phyloP scores from a whole-genome alignment of 768 basidiomycete genomes.

The Candolleomyces eurysporus region DNA sequence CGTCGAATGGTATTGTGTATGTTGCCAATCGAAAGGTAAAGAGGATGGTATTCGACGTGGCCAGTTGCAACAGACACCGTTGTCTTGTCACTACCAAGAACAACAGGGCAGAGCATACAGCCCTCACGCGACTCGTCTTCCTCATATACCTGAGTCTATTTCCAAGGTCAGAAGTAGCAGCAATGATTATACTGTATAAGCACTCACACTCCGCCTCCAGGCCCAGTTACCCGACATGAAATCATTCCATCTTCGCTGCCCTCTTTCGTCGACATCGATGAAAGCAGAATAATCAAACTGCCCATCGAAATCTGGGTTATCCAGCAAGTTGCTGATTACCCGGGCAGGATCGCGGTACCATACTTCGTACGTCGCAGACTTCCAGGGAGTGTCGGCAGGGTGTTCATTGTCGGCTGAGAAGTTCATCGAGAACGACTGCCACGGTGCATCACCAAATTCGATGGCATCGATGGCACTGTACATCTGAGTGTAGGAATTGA shows the following conservation, averaged over 20 bases:
- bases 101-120: slow-evolving; percentile 27
- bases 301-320: slow-evolving; percentile 30
- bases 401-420: slow-evolving; percentile 16
- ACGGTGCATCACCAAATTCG: slow-evolving; percentile 31
- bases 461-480: slow-evolving; percentile 33
- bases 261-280: slow-evolving; percentile 18
- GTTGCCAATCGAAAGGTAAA: slow-evolving; percentile 32
- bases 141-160: slow-evolving; percentile 15
- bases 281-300: slow-evolving; percentile 30
- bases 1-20: slow-evolving; percentile 28
- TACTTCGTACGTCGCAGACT: neutral
- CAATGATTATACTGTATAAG: too few relatives aligned
- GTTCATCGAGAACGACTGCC: slow-evolving; percentile 29
- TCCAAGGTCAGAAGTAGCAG: too few relatives aligned
- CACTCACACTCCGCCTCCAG: slow-evolving; percentile 35
- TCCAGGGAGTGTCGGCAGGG: neutral
- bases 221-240: slow-evolving; percentile 40
- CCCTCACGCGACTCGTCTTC: slow-evolving; percentile 20
- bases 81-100: slow-evolving; percentile 37
- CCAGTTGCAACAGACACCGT: slow-evolving; percentile 34
- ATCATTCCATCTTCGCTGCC: slow-evolving; percentile 22
- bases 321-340: slow-evolving; percentile 23
- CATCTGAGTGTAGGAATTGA: slow-evolving; percentile 26
- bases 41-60: slow-evolving; percentile 33
- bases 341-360: slow-evolving; percentile 21